phyloP scores from a whole-genome alignment of 1,139 yeast genomes.

The Williopsis jadinii region DNA sequence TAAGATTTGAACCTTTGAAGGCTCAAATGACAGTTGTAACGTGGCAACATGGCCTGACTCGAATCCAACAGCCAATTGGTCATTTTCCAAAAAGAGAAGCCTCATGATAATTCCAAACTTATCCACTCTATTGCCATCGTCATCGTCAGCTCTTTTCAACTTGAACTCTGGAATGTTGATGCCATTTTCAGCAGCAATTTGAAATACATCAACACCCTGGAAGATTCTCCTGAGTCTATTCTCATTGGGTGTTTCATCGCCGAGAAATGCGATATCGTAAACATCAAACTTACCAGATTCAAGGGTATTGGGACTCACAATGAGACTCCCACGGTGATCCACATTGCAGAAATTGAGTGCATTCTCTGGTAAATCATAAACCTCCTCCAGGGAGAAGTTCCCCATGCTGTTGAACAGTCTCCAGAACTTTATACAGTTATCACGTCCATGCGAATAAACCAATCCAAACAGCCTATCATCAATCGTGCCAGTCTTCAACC shows the following conservation, averaged over 20 bases:
- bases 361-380: constrained; percentile 45
- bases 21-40: constrained; percentile 24
- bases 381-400: constrained; percentile 7
- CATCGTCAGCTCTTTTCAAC: constrained; percentile 18
- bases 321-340: constrained; percentile 24
- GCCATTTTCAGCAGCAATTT: constrained; percentile 4
- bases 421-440: constrained; percentile 47
- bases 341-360: constrained; percentile 52
- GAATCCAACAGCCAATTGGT: constrained; percentile 39
- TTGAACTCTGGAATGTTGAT: constrained; percentile 15
- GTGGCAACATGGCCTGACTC: constrained; percentile 51
- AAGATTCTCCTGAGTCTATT: constrained; percentile 21
- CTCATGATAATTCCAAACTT: constrained; percentile 53
- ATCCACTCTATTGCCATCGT: constrained; percentile 15
- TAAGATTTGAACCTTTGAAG: constrained; percentile 10
- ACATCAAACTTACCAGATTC: constrained; percentile 50
- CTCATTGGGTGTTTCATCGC: constrained; percentile 3
- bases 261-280: constrained; percentile 29
- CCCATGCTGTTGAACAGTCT: constrained; percentile 19
- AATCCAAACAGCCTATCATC: constrained; percentile 23
- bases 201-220: constrained; percentile 23
- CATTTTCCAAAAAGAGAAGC: constrained; percentile 28
- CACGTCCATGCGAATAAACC: constrained; percentile 48
- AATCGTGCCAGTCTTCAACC: constrained; percentile 15
- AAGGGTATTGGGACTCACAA: constrained; percentile 46